phyloP scores from a whole-genome alignment of 441 rosid genomes.

The Populus trichocarpa region DNA sequence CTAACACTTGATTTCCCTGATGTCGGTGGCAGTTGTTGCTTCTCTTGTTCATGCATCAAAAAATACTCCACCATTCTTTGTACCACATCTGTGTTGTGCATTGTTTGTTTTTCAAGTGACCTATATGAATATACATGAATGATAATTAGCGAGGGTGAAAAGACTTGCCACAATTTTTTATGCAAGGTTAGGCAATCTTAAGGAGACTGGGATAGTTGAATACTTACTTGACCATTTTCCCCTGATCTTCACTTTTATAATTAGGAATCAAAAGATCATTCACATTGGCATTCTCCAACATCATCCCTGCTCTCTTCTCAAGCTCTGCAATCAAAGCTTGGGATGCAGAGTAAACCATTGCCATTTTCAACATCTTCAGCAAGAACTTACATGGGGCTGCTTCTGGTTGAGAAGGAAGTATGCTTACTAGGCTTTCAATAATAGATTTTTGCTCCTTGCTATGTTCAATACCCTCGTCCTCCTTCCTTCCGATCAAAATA shows the following conservation, averaged over 20 bases:
- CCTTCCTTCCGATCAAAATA: slow-evolving; percentile 35
- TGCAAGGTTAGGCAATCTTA: slow-evolving; percentile 11
- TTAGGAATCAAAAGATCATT: slow-evolving; percentile 80
- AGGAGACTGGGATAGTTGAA: slow-evolving; percentile 12
- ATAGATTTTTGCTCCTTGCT: slow-evolving; percentile 50
- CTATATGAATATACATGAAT: slow-evolving; percentile 32
- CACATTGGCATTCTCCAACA: slow-evolving; percentile 58
- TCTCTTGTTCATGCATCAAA: slow-evolving; percentile 73
- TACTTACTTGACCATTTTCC: slow-evolving; percentile 44
- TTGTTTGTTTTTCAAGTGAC: slow-evolving; percentile 43
- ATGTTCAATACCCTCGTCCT: slow-evolving; percentile 34
- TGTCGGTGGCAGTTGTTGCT: slow-evolving; percentile 40
- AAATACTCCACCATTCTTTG: slow-evolving; percentile 71
- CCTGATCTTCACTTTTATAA: slow-evolving; percentile 55
- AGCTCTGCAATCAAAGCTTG: slow-evolving; percentile 74
- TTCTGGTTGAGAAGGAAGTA: slow-evolving; percentile 58
- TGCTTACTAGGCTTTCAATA: slow-evolving; percentile 67
- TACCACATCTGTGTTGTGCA: slow-evolving; percentile 65
- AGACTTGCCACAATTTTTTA: background rate
- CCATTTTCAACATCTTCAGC: slow-evolving; percentile 62
- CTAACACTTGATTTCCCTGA: slow-evolving; percentile 51
- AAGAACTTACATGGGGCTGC: slow-evolving; percentile 67
- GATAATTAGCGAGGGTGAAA: slow-evolving; percentile 9
- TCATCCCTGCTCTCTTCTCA: slow-evolving; percentile 61
- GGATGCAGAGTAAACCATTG: slow-evolving; percentile 61